phyloP scores from a whole-genome alignment of 2,329 filamentous ascomycete species.

The Penicillium sp. region DNA sequence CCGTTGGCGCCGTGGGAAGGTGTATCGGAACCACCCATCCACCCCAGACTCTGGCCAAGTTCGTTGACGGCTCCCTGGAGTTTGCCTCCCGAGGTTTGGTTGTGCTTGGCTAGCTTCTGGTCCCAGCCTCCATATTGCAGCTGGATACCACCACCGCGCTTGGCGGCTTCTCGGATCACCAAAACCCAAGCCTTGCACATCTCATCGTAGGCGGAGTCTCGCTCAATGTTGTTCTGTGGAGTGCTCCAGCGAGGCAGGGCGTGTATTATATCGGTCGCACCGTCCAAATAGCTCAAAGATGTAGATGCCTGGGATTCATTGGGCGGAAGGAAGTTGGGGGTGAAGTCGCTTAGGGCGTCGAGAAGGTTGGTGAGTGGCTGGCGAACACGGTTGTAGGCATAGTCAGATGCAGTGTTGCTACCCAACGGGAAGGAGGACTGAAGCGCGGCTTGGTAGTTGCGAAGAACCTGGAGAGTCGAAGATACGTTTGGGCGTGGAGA shows the following conservation, averaged over 20 bases:
- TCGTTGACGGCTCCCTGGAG: conserved; percentile 78
- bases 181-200: conserved; percentile 91
- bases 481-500: conserved; percentile 85
- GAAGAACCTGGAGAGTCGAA: conserved; percentile 77
- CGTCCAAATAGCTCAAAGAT: conserved; percentile 85
- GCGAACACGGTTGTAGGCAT: conserved; percentile 90
- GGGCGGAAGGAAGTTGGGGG: conserved; percentile 90
- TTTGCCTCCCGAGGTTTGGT: conserved; percentile 80
- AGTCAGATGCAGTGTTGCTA: conserved; percentile 82
- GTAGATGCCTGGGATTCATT: conserved; percentile 81
- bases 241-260: conserved; percentile 88
- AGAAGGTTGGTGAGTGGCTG: conserved; percentile 78
- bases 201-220: conserved; percentile 94
- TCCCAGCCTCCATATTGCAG: conserved; percentile 93
- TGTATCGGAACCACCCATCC: conserved; percentile 62
- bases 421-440: conserved; percentile 81
- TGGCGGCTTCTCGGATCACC: conserved; percentile 87
- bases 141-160: conserved; percentile 86
- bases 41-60: conserved; percentile 72
- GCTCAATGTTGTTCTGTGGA: conserved; percentile 85
- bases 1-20: conserved; percentile 33
- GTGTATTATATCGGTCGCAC: conserved; percentile 87
- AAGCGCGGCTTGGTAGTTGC: conserved; percentile 77
- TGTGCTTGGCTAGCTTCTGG: conserved; percentile 81
- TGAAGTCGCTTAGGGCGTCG: conserved; percentile 90